These are phyloP conservation scores for Saccharomycopsis olivae DNA, from an alignment of 805 yeast species.

Conservation along the genomic window DNA sequence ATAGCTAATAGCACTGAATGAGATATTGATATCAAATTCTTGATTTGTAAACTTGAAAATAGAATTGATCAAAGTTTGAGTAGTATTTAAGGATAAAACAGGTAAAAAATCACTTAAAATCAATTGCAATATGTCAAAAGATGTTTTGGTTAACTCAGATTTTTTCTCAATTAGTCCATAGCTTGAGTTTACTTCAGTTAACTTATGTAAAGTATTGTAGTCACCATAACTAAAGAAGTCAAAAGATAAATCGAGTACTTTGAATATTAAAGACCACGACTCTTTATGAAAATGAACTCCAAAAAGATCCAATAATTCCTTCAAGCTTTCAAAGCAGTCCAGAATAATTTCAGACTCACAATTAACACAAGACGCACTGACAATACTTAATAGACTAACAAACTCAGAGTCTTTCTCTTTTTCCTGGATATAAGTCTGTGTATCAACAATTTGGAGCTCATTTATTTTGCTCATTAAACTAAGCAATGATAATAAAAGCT, in stretches of 20 bases:
- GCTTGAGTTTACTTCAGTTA: constrained; percentile 21
- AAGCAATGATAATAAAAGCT: constrained; percentile 5
- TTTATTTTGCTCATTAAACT: constrained; percentile 1
- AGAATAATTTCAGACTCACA: constrained; percentile 62
- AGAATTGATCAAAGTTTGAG: constrained; percentile 59
- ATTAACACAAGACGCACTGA: constrained; percentile 29
- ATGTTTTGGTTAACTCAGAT: constrained; percentile 44
- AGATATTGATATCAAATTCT: constrained; percentile 64
- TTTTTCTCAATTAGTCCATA: constrained; percentile 37
- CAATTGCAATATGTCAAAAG: constrained; percentile 76
- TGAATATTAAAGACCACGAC: constrained; percentile 70
- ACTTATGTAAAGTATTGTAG: background rate
- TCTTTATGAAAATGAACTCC: constrained; percentile 45
- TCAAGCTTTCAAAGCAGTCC: constrained; percentile 50
- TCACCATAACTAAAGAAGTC: constrained; percentile 25
- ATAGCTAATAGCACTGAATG: constrained; percentile 84
- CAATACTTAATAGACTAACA: constrained; percentile 3
- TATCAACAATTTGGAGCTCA: constrained; percentile 4
- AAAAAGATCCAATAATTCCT: constrained; percentile 65
- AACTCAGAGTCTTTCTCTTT: background rate
- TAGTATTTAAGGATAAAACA: constrained; percentile 54
- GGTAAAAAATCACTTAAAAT: constrained; percentile 79
- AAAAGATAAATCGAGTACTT: constrained; percentile 50
- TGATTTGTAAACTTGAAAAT: constrained; percentile 66
- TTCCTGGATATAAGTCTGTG: background rate